phyloP scores from a whole-genome alignment of 305 asterid species.

The Solanum aculeatissimum region DNA sequence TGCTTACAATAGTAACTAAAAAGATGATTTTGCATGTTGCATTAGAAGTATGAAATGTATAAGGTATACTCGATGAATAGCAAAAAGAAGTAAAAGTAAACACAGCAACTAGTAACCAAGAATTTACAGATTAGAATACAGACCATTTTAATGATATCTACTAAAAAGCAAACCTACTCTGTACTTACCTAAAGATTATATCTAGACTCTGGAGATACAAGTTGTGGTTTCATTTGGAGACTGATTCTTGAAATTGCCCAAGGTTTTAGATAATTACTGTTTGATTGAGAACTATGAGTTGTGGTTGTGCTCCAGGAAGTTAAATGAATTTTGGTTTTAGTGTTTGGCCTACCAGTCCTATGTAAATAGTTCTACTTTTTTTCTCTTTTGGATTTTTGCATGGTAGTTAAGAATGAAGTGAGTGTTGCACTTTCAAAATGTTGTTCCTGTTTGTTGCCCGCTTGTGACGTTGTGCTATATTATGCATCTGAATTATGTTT shows the following conservation, averaged over 20 bases:
- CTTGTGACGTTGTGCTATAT: not conserved
- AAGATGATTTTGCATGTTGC: not conserved
- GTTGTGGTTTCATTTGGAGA: not conserved
- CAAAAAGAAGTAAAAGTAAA: not conserved
- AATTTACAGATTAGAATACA: not conserved
- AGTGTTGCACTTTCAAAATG: slow-evolving; percentile 10
- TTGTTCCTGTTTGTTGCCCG: not conserved
- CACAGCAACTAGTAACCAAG: not conserved
- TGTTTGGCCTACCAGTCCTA: not conserved
- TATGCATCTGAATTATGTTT: not conserved
- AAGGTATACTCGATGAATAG: not conserved
- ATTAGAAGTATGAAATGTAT: not conserved
- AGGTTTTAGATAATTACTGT: not conserved
- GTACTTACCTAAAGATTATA: not conserved
- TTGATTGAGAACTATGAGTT: not conserved
- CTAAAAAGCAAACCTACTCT: not conserved
- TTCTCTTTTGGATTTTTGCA: slow-evolving; percentile 21
- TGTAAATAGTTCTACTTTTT: not conserved
- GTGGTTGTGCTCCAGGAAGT: not conserved
- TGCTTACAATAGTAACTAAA: not conserved
- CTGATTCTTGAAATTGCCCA: not conserved
- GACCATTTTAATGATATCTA: not conserved
- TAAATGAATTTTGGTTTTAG: not conserved
- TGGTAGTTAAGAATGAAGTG: slow-evolving; percentile 80
- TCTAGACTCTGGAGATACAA: not conserved